These are phyloP conservation scores for Trametes maxima DNA, from an alignment of 768 basidiomycete species.

Conservation along the genomic window DNA sequence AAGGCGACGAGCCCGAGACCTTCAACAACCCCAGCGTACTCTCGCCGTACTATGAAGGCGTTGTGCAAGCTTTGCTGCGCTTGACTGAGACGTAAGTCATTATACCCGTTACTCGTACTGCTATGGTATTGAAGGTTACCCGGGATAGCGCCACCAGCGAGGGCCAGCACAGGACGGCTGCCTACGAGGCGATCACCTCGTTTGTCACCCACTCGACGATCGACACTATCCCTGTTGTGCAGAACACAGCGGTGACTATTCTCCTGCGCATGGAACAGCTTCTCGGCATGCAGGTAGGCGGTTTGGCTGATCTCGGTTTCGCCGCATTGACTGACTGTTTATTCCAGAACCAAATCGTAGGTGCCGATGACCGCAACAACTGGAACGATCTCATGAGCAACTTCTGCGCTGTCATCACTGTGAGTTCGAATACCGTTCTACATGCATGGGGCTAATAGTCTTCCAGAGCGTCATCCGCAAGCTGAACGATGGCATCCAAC, in stretches of 20 bases:
- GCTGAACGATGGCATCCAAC: conserved; percentile 79
- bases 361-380: conserved; percentile 94
- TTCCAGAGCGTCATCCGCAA: conserved; percentile 81
- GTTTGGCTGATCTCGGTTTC: neutral
- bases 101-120: neutral
- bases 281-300: conserved; percentile 72
- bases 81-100: conserved; percentile 79
- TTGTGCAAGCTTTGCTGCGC: conserved; percentile 80
- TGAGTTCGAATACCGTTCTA: conserved; percentile 41
- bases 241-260: conserved; percentile 78
- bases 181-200: conserved; percentile 93
- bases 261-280: conserved; percentile 92
- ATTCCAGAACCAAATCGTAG: conserved; percentile 85
- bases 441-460: neutral
- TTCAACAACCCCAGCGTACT: conserved; percentile 64
- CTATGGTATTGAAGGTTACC: neutral
- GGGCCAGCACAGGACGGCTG: conserved; percentile 89
- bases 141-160: conserved; percentile 73
- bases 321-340: neutral
- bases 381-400: conserved; percentile 99
- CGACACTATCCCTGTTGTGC: conserved; percentile 80
- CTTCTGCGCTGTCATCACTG: conserved; percentile 87
- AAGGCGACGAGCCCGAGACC: conserved; percentile 57
- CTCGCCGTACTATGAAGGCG: conserved; percentile 86
- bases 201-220: conserved; percentile 79